These are phyloP conservation scores for Hibiscus syriacus DNA, from an alignment of 345 rosid genomes.

Conservation along the genomic window DNA sequence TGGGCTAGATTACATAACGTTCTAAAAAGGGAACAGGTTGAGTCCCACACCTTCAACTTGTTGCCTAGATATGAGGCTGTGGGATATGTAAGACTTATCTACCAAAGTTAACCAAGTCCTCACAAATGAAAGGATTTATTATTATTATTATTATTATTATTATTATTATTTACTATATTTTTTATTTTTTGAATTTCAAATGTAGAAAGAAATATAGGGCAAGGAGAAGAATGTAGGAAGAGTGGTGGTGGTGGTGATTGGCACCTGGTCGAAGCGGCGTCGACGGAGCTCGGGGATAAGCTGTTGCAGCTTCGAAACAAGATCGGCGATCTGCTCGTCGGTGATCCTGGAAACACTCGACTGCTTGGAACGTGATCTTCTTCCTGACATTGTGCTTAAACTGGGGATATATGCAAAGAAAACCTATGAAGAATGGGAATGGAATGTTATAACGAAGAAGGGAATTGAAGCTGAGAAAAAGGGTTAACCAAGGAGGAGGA, in stretches of 20 bases:
- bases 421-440: constrained; percentile 5
- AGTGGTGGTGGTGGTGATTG: too few species aligned
- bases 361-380: constrained; percentile 79
- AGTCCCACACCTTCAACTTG: constrained; percentile 51
- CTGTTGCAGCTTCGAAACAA: constrained; percentile 71
- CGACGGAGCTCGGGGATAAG: constrained; percentile 77
- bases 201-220: too few species aligned
- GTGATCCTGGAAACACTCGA: constrained; percentile 52
- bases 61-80: constrained; percentile 37
- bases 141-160: too few species aligned
- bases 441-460: too few species aligned
- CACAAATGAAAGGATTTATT: constrained; percentile 17
- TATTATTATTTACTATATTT: neutral
- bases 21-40: constrained; percentile 36
- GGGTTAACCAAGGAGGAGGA: too few species aligned
- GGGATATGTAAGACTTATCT: constrained; percentile 35
- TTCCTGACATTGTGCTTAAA: constrained; percentile 54
- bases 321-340: constrained; percentile 81
- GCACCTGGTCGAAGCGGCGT: constrained; percentile 79
- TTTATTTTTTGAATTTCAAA: neutral
- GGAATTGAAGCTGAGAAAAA: too few species aligned
- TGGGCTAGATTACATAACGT: neutral
- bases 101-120: constrained; percentile 33
- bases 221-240: too few species aligned
- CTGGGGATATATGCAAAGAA: neutral